A percentile compares a stretch with the other conserved stretches of the same genome.
These are phyloP conservation scores for Nemania serpens DNA, from an alignment of 2,329 filamentous ascomycete species.

Conservation along the genomic window DNA sequence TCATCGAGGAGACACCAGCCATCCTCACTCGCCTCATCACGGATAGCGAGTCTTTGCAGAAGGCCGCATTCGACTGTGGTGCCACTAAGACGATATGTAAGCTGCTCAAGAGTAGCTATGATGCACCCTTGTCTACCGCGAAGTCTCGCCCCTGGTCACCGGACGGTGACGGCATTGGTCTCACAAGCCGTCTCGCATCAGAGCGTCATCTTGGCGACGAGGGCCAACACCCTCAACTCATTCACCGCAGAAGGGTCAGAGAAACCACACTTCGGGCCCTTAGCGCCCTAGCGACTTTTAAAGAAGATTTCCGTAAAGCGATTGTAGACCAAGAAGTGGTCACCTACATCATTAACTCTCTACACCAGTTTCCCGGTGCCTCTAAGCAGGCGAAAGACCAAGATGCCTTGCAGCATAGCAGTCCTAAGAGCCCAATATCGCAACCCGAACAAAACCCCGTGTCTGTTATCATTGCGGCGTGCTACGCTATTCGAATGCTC, in stretches of 20 bases:
- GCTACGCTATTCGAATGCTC: conserved; percentile 78
- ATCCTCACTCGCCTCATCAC: conserved; percentile 79
- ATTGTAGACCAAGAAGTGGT: conserved; percentile 83
- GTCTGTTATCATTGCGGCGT: conserved; percentile 81
- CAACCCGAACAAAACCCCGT: conserved; percentile 69
- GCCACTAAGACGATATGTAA: conserved; percentile 53
- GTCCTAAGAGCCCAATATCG: conserved; percentile 34
- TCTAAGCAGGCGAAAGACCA: conserved; percentile 51
- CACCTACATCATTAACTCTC: conserved; percentile 80
- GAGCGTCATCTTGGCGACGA: conserved; percentile 59
- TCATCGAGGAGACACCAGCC: conserved; percentile 73
- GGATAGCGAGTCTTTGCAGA: conserved; percentile 79
- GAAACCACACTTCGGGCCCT: conserved; percentile 78
- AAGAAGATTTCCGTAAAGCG: conserved; percentile 81
- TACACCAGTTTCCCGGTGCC: conserved; percentile 61
- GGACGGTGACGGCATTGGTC: conserved; percentile 35
- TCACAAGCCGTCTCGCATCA: conserved; percentile 43
- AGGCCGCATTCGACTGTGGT: conserved; percentile 72
- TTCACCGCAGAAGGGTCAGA: conserved; percentile 75
- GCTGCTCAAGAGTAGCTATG: conserved; percentile 57
- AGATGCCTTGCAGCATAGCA: conserved; percentile 2
- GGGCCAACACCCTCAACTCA: conserved; percentile 64
- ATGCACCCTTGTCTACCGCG: conserved; percentile 45
- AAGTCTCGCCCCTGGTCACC: conserved; percentile 46
- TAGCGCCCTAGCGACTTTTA: conserved; percentile 78